These are phyloP conservation scores for Candida sanyaensis DNA, from an alignment of 1,139 yeast genomes.

Conservation along the genomic window DNA sequence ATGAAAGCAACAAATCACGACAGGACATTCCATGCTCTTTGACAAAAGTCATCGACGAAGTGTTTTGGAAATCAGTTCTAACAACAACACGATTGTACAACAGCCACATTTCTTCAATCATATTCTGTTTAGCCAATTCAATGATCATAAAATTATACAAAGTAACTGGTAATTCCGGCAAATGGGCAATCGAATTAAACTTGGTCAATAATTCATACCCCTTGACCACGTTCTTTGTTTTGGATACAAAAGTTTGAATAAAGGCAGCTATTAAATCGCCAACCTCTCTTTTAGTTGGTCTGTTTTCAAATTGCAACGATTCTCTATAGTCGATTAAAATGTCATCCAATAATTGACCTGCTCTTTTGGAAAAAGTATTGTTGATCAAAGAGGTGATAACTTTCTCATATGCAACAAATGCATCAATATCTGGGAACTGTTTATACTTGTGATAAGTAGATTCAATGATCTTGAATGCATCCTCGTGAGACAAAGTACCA, in stretches of 20 bases:
- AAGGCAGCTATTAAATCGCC: slow-evolving; percentile 35
- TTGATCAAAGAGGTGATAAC: slow-evolving; percentile 53
- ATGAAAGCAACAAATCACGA: slow-evolving; percentile 33
- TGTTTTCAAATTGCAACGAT: slow-evolving; percentile 15
- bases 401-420: slow-evolving; percentile 50
- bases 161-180: slow-evolving; percentile 39
- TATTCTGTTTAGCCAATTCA: slow-evolving; percentile 19
- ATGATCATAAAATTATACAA: slow-evolving; percentile 36
- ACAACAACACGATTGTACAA: slow-evolving; percentile 38
- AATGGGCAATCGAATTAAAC: slow-evolving; percentile 32
- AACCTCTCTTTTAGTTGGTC: slow-evolving; percentile 25
- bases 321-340: slow-evolving; percentile 34
- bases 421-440: slow-evolving; percentile 24
- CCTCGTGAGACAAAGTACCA: slow-evolving; percentile 18
- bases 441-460: slow-evolving; percentile 28
- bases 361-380: slow-evolving; percentile 48
- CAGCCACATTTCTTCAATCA: slow-evolving; percentile 29
- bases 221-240: slow-evolving; percentile 19
- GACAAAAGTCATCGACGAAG: slow-evolving; percentile 12
- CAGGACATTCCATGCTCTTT: slow-evolving; percentile 19
- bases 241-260: slow-evolving; percentile 25
- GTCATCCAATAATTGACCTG: slow-evolving; percentile 58
- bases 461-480: slow-evolving; percentile 29
- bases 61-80: slow-evolving; percentile 37
- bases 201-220: slow-evolving; percentile 30